Evolutionary conservation across 257 asterid species (phyloP).

Genomic region (Salvia rosmarinus): DNA sequence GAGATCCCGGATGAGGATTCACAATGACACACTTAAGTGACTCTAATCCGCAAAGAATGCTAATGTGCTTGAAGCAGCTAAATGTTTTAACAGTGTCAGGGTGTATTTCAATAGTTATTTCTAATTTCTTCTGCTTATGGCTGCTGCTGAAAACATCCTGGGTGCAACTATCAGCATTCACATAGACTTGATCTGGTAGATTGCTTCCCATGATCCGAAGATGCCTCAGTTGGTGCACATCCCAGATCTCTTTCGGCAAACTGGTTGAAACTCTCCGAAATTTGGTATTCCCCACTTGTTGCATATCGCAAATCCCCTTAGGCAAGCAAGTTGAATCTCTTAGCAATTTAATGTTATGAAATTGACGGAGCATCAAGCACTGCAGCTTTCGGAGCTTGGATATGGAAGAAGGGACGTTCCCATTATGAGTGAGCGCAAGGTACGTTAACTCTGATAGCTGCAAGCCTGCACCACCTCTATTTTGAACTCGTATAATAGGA

Average conservation of each 20-base stretch:
- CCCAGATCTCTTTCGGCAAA: slow-evolving; percentile 3
- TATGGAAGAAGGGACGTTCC: neutral
- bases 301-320: too few relatives aligned
- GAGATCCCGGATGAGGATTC: too few relatives aligned
- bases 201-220: slow-evolving; percentile 6
- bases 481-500: neutral
- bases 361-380: neutral
- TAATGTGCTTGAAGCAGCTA: too few relatives aligned
- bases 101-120: neutral
- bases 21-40: slow-evolving; percentile 21
- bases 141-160: neutral
- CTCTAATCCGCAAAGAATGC: too few relatives aligned
- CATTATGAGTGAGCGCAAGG: neutral
- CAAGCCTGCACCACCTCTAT: too few relatives aligned
- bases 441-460: too few relatives aligned
- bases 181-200: neutral
- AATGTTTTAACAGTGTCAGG: neutral
- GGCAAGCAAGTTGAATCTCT: neutral
- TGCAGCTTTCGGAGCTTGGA: neutral
- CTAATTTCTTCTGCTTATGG: slow-evolving; percentile 8
- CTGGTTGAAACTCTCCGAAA: too few relatives aligned
- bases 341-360: neutral
- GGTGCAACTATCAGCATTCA: neutral
- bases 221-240: slow-evolving; percentile 24
- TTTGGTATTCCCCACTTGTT: too few relatives aligned